Conservation (phyloP, 1,284 basidiomycete species). For the Trichosporon coremiiforme region DNA sequence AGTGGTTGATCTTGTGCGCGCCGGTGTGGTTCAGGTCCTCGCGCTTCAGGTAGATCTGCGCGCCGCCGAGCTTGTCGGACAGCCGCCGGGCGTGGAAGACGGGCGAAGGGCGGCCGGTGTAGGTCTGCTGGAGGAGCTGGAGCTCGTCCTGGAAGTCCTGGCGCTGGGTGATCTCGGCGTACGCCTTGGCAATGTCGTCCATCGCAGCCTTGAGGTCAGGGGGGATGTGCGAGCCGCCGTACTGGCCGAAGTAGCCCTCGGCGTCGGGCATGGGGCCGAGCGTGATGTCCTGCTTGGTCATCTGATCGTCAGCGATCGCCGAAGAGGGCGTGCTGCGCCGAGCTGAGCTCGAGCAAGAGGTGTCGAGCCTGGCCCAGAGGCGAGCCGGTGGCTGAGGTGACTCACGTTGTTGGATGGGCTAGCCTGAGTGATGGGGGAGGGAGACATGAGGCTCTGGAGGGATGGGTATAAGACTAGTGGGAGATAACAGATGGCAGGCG, state of each 20-base stretch:
- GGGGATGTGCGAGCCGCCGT: slow-evolving; percentile 30
- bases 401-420: neutral
- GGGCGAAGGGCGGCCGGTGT: slow-evolving; percentile 30
- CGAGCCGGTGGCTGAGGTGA: neutral
- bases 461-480: neutral
- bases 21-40: slow-evolving; percentile 81
- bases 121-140: slow-evolving; percentile 25
- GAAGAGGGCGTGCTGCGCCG: neutral
- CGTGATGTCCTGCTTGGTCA: slow-evolving; percentile 22
- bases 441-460: neutral
- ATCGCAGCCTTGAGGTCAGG: slow-evolving; percentile 33
- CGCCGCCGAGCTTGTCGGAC: slow-evolving; percentile 76
- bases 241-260: slow-evolving; percentile 33
- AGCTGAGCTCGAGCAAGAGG: neutral
- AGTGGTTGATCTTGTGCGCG: slow-evolving; percentile 94
- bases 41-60: slow-evolving; percentile 92
- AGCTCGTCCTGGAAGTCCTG: slow-evolving; percentile 34
- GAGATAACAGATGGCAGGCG: neutral
- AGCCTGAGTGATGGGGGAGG: neutral
- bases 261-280: slow-evolving; percentile 33
- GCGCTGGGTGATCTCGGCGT: slow-evolving; percentile 30
- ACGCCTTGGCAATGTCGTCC: slow-evolving; percentile 31
- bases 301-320: neutral
- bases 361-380: neutral
- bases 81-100: slow-evolving; percentile 66